These are phyloP conservation scores for Helenozyma rhizophorensis DNA, from an alignment of 805 yeast species.

Conservation along the genomic window DNA sequence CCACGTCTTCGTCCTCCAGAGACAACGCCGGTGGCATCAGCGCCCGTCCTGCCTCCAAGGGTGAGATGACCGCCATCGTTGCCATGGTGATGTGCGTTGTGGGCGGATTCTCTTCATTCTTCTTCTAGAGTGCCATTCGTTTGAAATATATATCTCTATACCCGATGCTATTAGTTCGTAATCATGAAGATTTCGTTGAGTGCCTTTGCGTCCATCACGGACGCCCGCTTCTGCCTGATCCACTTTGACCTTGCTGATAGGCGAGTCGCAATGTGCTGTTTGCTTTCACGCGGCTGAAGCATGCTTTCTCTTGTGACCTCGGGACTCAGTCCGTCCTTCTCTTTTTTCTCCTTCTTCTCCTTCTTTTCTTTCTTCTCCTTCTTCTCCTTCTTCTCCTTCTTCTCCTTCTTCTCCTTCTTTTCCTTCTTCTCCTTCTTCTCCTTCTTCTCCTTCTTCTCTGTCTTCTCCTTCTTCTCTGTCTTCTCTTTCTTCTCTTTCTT, in stretches of 20 bases:
- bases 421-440: conserved; percentile 15
- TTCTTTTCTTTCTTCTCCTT: conserved; percentile 17
- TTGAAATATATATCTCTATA: neutral
- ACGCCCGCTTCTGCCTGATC: conserved; percentile 87
- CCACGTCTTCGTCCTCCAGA: conserved; percentile 16
- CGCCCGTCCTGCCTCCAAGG: conserved; percentile 23
- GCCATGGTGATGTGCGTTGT: conserved; percentile 34
- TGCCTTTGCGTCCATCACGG: conserved; percentile 84
- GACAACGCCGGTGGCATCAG: conserved; percentile 17
- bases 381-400: conserved; percentile 17
- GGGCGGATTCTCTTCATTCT: conserved; percentile 41
- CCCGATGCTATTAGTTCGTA: conserved; percentile 32
- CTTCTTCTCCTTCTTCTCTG: conserved; percentile 8
- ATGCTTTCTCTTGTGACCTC: conserved; percentile 20
- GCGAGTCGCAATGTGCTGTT: conserved; percentile 27
- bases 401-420: conserved; percentile 30
- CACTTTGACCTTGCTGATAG: conserved; percentile 73
- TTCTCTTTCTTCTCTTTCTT: conserved; percentile 2
- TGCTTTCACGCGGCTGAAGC: conserved; percentile 18
- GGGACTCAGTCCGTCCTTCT: conserved; percentile 21
- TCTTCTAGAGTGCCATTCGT: conserved; percentile 16
- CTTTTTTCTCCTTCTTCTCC: conserved; percentile 16
- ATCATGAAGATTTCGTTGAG: conserved; percentile 93
- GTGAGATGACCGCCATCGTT: conserved; percentile 30
- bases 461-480: conserved; percentile 4